A percentile compares a stretch with the other conserved stretches of the same genome.
Conservation (phyloP, 345 rosid species). For the Melaleuca alternifolia region DNA sequence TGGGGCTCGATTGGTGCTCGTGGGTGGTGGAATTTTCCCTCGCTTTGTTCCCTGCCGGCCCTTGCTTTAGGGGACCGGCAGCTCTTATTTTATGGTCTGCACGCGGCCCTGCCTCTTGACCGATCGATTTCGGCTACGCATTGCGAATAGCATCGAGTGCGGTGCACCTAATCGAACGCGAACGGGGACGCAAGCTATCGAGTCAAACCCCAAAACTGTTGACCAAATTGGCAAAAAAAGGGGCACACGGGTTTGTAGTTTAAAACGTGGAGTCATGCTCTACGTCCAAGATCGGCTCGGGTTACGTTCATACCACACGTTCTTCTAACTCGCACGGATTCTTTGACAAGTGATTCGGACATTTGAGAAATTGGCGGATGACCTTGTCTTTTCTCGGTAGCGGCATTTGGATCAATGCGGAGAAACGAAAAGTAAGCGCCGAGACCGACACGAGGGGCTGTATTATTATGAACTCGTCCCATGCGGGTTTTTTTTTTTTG, state of each 20-base stretch:
- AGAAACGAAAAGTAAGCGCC: not conserved
- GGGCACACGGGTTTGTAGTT: not conserved
- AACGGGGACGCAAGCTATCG: not conserved
- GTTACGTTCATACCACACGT: not conserved
- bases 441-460: not conserved
- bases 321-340: not conserved
- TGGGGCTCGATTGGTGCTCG: not conserved
- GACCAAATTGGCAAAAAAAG: not conserved
- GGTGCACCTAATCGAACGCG: not conserved
- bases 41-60: constrained; percentile 11
- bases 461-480: not conserved
- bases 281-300: not conserved
- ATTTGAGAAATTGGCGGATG: not conserved
- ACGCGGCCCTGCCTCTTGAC: not conserved
- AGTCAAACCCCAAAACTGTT: not conserved
- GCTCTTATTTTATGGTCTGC: not conserved
- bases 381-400: not conserved
- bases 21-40: constrained; percentile 3
- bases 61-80: constrained; percentile 24
- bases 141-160: not conserved
- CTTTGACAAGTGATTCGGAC: not conserved
- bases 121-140: not conserved
- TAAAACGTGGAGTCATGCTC: not conserved
- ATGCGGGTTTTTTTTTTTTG: too few species aligned
- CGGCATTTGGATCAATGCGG: not conserved